Evolutionary conservation across 768 basidiomycete species (phyloP).

Genomic region (Amanita pseudoporphyria): DNA sequence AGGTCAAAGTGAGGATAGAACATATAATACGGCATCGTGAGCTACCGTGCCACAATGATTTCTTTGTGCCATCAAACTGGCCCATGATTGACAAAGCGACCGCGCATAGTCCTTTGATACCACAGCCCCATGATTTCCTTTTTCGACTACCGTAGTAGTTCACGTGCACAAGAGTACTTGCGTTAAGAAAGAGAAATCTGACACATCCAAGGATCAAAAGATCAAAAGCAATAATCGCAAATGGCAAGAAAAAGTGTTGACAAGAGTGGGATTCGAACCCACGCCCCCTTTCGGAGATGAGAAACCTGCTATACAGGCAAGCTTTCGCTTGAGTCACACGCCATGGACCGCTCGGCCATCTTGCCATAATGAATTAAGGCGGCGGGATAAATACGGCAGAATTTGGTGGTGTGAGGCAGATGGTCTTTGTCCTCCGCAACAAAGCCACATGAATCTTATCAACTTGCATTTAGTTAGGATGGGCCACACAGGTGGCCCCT

Average conservation of each 20-base stretch:
- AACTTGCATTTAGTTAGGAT: not conserved
- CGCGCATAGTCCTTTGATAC: too few species aligned
- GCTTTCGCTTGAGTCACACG: constrained; percentile 46
- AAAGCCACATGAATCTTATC: not conserved
- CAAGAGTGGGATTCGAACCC: constrained; percentile 36
- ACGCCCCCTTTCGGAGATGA: constrained; percentile 28
- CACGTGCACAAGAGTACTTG: too few species aligned
- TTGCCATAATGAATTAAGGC: constrained; percentile 24
- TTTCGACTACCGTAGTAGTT: too few species aligned
- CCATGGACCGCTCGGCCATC: constrained; percentile 58
- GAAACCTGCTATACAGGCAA: constrained; percentile 23
- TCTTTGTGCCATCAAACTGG: not conserved
- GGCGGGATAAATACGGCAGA: not conserved
- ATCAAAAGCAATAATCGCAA: too few species aligned
- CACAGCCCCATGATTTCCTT: too few species aligned
- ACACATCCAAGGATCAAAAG: too few species aligned
- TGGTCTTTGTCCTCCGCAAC: not conserved
- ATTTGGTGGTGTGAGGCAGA: not conserved
- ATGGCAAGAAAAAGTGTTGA: constrained; percentile 17
- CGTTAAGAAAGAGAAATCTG: too few species aligned
- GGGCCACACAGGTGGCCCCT: not conserved
- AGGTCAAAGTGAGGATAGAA: not conserved
- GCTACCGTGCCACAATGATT: not conserved
- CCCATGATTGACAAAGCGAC: not conserved
- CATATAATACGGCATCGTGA: not conserved